Evolutionary conservation across 371 early-diverging fungal species (phyloP), one percentile per base, ranked within the genome.

Genomic region (Zancudomyces culisetae): DNA sequence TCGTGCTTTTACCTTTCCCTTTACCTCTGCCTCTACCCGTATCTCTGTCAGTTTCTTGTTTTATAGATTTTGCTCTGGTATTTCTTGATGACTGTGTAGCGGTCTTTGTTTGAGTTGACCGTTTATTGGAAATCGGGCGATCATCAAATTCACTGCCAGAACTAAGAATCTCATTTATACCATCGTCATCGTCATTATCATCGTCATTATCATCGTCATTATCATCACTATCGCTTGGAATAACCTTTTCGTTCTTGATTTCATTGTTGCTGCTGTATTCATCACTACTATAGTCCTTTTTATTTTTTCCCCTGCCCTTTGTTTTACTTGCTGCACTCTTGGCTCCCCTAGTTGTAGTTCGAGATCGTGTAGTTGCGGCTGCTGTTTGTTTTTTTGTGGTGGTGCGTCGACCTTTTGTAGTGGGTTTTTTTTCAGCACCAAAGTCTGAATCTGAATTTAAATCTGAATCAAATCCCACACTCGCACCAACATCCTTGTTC

Each of bases 81-180:
- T 13, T 40, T 40, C 40, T 40, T 10, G 40, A 10, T 40, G 40
- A 40, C n/a, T n/a, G 40, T 40, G 40, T 40, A 70, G 54, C 56
- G 72, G n/a, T 71, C n/a, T n/a, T n/a, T n/a, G n/a, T n/a, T n/a
- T n/a, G n/a, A n/a, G n/a, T n/a, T n/a, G n/a, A n/a, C n/a, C n/a
- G n/a, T n/a, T n/a, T n/a, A n/a, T n/a, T n/a, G n/a, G n/a, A n/a
- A n/a, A n/a, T n/a, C n/a, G n/a, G n/a, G n/a, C n/a, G n/a, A n/a
- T n/a, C n/a, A n/a, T n/a, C n/a, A n/a, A n/a, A n/a, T n/a, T n/a
- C n/a, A n/a, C n/a, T n/a, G n/a, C n/a, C n/a, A n/a, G n/a, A n/a
- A n/a, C n/a, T n/a, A n/a, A n/a, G n/a, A n/a, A n/a, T n/a, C 74
- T 19, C 27, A 2, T 45, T 51, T 42, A 42, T 45, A 45, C 10